Conservation (phyloP, 768 basidiomycete species). For the Guyanaporus albipodus region DNA sequence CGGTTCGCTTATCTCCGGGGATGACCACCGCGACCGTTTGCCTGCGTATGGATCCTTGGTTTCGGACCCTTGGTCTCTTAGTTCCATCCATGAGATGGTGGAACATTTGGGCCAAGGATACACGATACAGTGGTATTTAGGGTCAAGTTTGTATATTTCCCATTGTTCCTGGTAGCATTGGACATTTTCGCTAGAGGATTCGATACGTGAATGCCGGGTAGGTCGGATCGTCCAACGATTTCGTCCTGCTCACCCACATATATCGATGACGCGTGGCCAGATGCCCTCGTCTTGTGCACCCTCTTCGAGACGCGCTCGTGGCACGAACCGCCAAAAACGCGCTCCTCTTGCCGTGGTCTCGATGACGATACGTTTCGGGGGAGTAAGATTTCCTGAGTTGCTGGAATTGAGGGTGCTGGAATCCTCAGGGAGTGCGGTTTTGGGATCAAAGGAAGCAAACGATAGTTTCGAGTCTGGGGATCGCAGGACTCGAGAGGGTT, state of each 20-base stretch:
- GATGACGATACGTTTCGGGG: conserved; percentile 70
- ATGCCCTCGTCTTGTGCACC: conserved; percentile 61
- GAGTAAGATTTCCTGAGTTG: conserved; percentile 43
- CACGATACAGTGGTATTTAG: conserved; percentile 64
- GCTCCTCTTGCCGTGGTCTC: conserved; percentile 57
- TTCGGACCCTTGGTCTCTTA: conserved; percentile 5
- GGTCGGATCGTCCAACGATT: conserved; percentile 1
- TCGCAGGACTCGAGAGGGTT: conserved; percentile 59
- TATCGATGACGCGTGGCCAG: conserved; percentile 63
- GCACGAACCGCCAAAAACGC: conserved; percentile 74
- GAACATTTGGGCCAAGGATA: conserved; percentile 37
- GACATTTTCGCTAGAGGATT: conserved; percentile 40
- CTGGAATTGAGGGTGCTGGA: conserved; percentile 40
- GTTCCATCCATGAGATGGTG: conserved; percentile 20
- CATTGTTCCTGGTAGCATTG: conserved; percentile 71
- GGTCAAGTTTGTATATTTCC: conserved; percentile 83
- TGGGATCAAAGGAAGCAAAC: conserved; percentile 74
- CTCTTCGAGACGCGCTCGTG: conserved; percentile 55
- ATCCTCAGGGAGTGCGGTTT: conserved; percentile 48
- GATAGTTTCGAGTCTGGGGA: conserved; percentile 53
- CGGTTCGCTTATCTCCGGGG: conserved; percentile 19
- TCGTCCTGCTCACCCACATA: conserved; percentile 59
- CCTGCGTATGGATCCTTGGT: conserved; percentile 8
- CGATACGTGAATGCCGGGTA: conserved; percentile 8
- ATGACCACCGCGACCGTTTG: conserved; percentile 28